Evolutionary conservation across 208 protist genomes (phyloP), one percentile per base, ranked within the genome.

Genomic region (Crithidia expoeki): DNA sequence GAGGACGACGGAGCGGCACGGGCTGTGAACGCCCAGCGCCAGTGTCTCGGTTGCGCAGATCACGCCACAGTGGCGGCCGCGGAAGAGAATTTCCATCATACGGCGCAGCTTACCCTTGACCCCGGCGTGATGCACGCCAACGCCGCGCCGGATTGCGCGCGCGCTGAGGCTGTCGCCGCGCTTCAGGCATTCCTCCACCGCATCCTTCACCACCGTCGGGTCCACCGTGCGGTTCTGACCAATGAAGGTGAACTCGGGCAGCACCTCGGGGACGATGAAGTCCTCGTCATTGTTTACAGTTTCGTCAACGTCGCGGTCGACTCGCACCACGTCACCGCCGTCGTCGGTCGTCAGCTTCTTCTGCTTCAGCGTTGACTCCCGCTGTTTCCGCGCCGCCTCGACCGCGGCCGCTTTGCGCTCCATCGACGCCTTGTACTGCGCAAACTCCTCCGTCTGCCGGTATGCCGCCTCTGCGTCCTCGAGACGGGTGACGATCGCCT

Each of bases 21-120:
- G 98, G 78, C 97, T 98, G 86, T 98, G 95, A 59, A 99, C 89
- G 65, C 98, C 97, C 12, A 99, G 81, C n/a, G 97, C 95, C 32
- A 99, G 85, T 38, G 95, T 98, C 65, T 89, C 90, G 10, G 97
- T 98, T 27, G 93, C 88, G 67, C 98, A 88, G 59, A 98, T 91
- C 42, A 98, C 89, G n/a, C 83, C 83, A 61, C 97, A 89, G 70
- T 96, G 75, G 0, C 86, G 81, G 4, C 78, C 69, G 40, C 97
- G 94, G 87, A 98, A 99, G 52, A 99, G 81, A 40, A 85, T 75
- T 68, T 99, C 97, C 57, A 98, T 96, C 50, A 85, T 60, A 21
- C 92, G 78, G 33, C 94, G 83, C 68, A 98, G 91, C 63, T 90
- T 89, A 52, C 88, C 88, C 56, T 91, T 88, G 16, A 98, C 80